Evolutionary conservation across 208 protist genomes (phyloP).

Genomic region (Trypanosoma platydactyli): DNA sequence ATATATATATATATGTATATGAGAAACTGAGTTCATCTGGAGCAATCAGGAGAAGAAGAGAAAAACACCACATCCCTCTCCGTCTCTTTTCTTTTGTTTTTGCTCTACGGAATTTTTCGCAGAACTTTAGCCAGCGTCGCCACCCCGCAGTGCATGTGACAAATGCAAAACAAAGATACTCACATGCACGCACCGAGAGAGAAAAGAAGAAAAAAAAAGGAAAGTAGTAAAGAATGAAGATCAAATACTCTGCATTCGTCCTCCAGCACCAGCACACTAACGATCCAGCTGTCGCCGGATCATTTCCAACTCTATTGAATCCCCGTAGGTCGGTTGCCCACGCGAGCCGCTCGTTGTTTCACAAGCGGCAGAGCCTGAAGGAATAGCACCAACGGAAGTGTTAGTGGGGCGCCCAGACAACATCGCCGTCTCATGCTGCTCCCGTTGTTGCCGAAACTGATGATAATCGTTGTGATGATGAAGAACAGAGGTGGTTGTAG

Average conservation of each 20-base stretch:
- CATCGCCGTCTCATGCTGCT: background rate
- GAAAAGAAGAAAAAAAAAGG: background rate
- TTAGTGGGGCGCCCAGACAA: background rate
- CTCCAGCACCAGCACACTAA: slow-evolving; percentile 1
- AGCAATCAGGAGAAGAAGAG: background rate
- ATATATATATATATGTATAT: no score
- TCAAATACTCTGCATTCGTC: background rate
- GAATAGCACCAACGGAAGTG: background rate
- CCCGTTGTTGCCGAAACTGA: background rate
- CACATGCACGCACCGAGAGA: no score
- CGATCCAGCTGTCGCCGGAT: slow-evolving; percentile 39
- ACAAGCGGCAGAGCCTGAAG: background rate
- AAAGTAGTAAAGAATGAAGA: background rate
- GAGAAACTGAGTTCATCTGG: background rate
- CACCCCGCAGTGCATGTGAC: no score
- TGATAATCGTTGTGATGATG: background rate
- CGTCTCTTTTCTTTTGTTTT: background rate
- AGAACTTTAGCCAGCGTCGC: no score
- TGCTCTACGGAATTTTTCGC: no score
- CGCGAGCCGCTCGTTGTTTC: background rate
- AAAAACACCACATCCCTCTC: background rate
- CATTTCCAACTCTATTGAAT: slow-evolving; percentile 70
- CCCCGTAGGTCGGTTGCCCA: background rate
- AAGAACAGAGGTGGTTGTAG: background rate
- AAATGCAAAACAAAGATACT: no score